These are phyloP conservation scores for Diutina ranongensis DNA, from an alignment of 1,139 yeast species.

Conservation along the genomic window DNA sequence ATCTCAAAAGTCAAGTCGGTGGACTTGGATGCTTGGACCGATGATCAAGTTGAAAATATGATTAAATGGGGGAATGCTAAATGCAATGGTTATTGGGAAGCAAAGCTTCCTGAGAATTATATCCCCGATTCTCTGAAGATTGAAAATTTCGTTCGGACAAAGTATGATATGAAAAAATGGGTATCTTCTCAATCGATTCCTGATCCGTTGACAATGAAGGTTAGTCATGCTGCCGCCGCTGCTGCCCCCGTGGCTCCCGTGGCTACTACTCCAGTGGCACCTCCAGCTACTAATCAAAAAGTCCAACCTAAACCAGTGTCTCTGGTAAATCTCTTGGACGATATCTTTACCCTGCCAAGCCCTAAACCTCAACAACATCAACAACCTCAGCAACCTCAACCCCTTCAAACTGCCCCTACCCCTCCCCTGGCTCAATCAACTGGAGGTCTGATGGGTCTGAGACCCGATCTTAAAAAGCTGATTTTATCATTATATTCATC, in stretches of 20 bases:
- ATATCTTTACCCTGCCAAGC: slow-evolving; percentile 18
- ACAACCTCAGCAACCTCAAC: not conserved
- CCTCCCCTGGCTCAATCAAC: slow-evolving; percentile 23
- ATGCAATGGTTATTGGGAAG: slow-evolving; percentile 78
- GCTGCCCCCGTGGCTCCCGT: slow-evolving; percentile 2
- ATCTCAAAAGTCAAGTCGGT: slow-evolving; percentile 79
- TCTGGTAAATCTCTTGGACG: slow-evolving; percentile 17
- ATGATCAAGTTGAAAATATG: slow-evolving; percentile 77
- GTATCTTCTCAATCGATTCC: slow-evolving; percentile 37
- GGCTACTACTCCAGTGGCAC: slow-evolving; percentile 10
- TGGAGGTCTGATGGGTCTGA: slow-evolving; percentile 20
- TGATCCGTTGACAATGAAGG: slow-evolving; percentile 35
- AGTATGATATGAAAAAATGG: slow-evolving; percentile 90
- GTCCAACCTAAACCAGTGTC: not conserved
- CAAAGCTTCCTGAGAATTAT: slow-evolving; percentile 56
- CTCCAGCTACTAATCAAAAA: slow-evolving; percentile 10
- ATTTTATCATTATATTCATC: slow-evolving; percentile 81
- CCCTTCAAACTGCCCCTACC: slow-evolving; percentile 8
- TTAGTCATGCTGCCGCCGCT: no score
- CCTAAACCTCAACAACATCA: not conserved
- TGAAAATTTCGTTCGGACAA: slow-evolving; percentile 81
- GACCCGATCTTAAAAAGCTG: slow-evolving; percentile 74
- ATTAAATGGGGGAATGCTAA: slow-evolving; percentile 77
- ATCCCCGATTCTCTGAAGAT: slow-evolving; percentile 79
- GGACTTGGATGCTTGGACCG: slow-evolving; percentile 95